Evolutionary conservation across 1,139 yeast genomes (phyloP), one percentile per base, ranked within the genome.

Genomic region (Taiozyma sp.): DNA sequence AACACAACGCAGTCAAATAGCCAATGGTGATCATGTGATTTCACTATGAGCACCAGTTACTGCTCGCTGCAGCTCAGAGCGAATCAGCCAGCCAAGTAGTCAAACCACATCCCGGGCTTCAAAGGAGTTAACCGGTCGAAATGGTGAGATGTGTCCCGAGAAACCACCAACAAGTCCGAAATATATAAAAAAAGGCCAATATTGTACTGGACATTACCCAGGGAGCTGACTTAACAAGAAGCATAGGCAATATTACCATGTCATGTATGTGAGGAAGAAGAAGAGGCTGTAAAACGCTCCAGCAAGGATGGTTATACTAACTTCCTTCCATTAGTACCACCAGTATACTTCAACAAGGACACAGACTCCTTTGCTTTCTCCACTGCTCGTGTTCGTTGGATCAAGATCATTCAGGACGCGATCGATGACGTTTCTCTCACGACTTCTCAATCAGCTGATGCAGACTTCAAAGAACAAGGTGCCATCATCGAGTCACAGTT

Each of bases 381-480:
- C 35, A 90, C 98, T 0, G 88, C 88, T 13, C 77, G 80, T 55
- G 76, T 75, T 46, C 82, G 99, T 67, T 93, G 98, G 97, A 95
- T 96, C 35, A 81, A 81, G 50, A 88, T 91, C 58, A 66, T 91
- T 47, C 75, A 79, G 32, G 86, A 84, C 28, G 81, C 83, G 35
- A 74, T 87, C 48, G 79, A 77, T 32, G 97, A 89, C 61, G 71
- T 84, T 42, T 66, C 76, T 4, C 70, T 62, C 29, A 57, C 53
- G 29, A 54, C 53, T 22, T 47, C 62, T 6, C 11, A 24, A 7
- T n/a, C 35, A n/a, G 50, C 58, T 22, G 58, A 57, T 30, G 57
- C 50, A 6, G 60, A 56, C 5, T 57, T 61, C 40, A 56, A 56
- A 13, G 50, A 61, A 16, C 62, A 66, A 43, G 64, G 82, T 45